These are phyloP conservation scores for Biancaea sappan DNA, from an alignment of 306 rosid genomes.

Conservation along the genomic window DNA sequence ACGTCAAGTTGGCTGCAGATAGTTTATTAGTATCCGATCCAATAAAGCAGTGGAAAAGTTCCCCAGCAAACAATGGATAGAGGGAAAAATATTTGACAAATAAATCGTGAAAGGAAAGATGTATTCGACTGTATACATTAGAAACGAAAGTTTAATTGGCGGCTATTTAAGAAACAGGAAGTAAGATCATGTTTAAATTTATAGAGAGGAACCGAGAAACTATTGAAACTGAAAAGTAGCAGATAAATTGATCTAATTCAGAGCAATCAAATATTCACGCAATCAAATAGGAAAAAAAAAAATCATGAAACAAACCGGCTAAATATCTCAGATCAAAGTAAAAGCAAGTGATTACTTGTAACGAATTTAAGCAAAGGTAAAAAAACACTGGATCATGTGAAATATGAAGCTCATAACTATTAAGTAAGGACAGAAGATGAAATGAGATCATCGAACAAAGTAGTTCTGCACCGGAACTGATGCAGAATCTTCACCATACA, in stretches of 20 bases:
- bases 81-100: not conserved
- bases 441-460: slow-evolving; percentile 1
- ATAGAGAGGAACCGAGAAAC: not conserved
- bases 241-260: not conserved
- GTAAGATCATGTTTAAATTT: not conserved
- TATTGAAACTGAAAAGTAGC: not conserved
- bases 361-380: not conserved
- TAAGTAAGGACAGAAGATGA: not conserved
- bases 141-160: not conserved
- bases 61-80: slow-evolving; percentile 5
- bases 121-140: not conserved
- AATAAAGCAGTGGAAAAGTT: not conserved
- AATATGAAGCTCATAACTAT: not conserved
- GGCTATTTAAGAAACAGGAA: not conserved
- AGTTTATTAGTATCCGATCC: not conserved
- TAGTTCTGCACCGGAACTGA: not conserved
- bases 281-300: not conserved
- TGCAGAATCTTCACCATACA: not conserved
- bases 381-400: not conserved
- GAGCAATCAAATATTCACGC: not conserved
- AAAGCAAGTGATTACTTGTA: not conserved
- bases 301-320: not conserved
- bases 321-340: not conserved
- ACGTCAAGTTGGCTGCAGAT: not conserved
- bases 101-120: not conserved